Percentiles rank a stretch among this genome's conserved stretches.
These are phyloP conservation scores for Silene coronaria DNA, from an alignment of 179 eudicot species.

Conservation along the genomic window DNA sequence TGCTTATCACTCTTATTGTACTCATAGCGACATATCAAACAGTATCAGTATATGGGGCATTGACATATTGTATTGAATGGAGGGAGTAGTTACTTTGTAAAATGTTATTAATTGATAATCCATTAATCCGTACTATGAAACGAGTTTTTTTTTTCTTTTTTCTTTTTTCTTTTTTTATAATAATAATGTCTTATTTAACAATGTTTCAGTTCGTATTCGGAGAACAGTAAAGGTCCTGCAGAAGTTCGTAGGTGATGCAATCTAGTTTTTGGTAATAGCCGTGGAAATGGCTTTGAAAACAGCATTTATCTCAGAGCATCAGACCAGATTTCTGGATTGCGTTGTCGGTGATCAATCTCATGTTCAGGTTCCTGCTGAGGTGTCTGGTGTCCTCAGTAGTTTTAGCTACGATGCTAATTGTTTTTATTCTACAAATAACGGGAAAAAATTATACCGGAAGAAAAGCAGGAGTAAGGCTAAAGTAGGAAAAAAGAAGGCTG, in stretches of 20 bases:
- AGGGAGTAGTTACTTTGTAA: no score
- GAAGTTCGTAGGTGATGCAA: not conserved
- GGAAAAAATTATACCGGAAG: conserved; percentile 15
- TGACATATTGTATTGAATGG: no score
- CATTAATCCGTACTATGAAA: not conserved
- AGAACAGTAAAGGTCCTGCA: conserved; percentile 15
- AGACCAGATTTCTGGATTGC: conserved; percentile 8
- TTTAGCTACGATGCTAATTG: not conserved
- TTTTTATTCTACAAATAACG: conserved; percentile 6
- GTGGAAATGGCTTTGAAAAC: conserved; percentile 19
- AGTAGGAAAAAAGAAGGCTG: conserved; percentile 1
- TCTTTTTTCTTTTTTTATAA: no score
- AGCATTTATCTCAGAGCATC: conserved; percentile 14
- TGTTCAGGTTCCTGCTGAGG: conserved; percentile 8
- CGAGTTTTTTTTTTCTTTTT: not conserved
- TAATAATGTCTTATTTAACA: not conserved
- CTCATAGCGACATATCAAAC: no score
- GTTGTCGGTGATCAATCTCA: conserved; percentile 16
- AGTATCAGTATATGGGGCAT: no score
- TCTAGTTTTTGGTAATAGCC: not conserved
- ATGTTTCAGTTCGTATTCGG: conserved; percentile 5
- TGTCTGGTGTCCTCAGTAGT: conserved; percentile 13
- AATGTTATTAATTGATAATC: no score
- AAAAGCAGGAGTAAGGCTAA: conserved; percentile 17
- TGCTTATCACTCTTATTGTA: no score